Evolutionary conservation across 768 basidiomycete genomes (phyloP).

Genomic region (Leccinum subgranulosum): DNA sequence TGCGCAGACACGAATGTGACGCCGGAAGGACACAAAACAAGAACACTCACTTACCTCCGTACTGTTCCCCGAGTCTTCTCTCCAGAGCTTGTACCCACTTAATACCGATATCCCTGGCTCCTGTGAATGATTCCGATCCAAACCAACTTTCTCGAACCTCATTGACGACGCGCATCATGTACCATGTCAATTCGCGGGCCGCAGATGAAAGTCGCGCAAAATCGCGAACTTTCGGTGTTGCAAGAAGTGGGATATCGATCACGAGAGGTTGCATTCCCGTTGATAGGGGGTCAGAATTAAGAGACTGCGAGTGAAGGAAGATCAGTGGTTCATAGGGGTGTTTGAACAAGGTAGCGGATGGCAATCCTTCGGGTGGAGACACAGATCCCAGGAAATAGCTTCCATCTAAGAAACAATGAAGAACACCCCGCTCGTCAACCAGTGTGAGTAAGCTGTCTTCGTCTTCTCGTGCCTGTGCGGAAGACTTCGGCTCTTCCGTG

Average conservation of each 20-base stretch:
- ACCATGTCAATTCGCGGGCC: constrained; percentile 69
- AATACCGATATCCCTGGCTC: constrained; percentile 69
- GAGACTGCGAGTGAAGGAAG: constrained; percentile 42
- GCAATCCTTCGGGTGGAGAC: constrained; percentile 32
- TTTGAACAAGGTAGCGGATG: constrained; percentile 36
- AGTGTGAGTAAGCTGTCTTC: constrained; percentile 63
- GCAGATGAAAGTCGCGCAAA: constrained; percentile 69
- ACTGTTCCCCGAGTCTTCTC: constrained; percentile 60
- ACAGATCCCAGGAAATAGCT: constrained; percentile 66
- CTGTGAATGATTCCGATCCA: constrained; percentile 61
- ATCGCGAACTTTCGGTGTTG: constrained; percentile 55
- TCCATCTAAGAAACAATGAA: constrained; percentile 74
- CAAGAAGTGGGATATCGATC: constrained; percentile 57
- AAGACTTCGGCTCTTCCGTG: constrained; percentile 29
- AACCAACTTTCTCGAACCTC: constrained; percentile 76
- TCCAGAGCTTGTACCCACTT: constrained; percentile 71
- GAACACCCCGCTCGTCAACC: constrained; percentile 52
- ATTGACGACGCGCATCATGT: constrained; percentile 62
- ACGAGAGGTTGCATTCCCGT: constrained; percentile 39
- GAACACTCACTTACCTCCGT: constrained; percentile 56
- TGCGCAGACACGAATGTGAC: constrained; percentile 28
- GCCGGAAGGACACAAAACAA: constrained; percentile 7
- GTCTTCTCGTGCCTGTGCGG: constrained; percentile 40
- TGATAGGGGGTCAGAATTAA: constrained; percentile 20
- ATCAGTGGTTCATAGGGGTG: constrained; percentile 46